phyloP scores from a whole-genome alignment of 768 basidiomycete species.

The Lentinula lateritia region DNA sequence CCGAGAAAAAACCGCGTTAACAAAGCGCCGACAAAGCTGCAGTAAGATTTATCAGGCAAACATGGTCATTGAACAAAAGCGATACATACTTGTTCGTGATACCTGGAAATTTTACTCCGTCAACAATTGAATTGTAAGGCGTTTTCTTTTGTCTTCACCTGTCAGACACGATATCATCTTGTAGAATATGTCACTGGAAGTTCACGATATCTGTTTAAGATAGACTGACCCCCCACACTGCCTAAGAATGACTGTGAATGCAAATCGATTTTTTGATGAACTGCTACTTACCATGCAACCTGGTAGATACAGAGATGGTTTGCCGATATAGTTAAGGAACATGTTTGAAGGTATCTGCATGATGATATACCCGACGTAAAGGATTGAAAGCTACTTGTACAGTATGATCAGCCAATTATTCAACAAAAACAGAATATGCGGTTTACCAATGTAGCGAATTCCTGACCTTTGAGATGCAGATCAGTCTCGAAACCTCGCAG shows the following conservation, averaged over 20 bases:
- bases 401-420: background rate
- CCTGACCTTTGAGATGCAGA: slow-evolving; percentile 51
- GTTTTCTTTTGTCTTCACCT: slow-evolving; percentile 15
- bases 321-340: slow-evolving; percentile 47
- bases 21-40: slow-evolving; percentile 35
- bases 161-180: slow-evolving; percentile 40
- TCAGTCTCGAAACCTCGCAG: slow-evolving; percentile 67
- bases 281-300: slow-evolving; percentile 31
- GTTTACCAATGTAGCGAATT: slow-evolving; percentile 53
- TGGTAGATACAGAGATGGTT: slow-evolving; percentile 51
- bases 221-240: background rate
- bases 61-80: background rate
- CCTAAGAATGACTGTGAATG: background rate
- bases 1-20: slow-evolving; percentile 42
- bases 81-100: slow-evolving; percentile 22
- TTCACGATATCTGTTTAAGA: slow-evolving; percentile 11
- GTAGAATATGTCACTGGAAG: slow-evolving; percentile 25
- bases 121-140: background rate
- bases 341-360: slow-evolving; percentile 67
- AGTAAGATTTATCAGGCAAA: background rate
- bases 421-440: slow-evolving; percentile 23
- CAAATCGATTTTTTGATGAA: background rate
- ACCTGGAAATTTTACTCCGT: slow-evolving; percentile 8
- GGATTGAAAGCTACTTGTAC: background rate
- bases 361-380: slow-evolving; percentile 49